Percentiles rank a stretch among this genome's conserved stretches.
phyloP scores from a whole-genome alignment of 2,329 filamentous ascomycete species.

The Passalora sequoiae region DNA sequence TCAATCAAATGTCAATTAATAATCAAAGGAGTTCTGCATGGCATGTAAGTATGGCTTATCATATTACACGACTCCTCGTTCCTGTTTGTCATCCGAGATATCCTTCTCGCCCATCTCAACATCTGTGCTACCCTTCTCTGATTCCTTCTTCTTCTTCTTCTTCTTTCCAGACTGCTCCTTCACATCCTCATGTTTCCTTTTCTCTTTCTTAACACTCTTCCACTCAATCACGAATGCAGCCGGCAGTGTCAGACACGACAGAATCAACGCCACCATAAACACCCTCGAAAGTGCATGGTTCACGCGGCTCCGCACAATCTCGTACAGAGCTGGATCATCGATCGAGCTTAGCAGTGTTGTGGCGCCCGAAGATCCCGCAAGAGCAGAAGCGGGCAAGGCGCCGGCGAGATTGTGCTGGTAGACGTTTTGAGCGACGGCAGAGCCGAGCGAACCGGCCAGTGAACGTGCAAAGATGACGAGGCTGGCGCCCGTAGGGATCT shows the following conservation, averaged over 20 bases:
- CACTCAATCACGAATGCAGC: slow-evolving; percentile 10
- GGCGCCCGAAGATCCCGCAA: background rate
- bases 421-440: slow-evolving; percentile 10
- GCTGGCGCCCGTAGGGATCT: slow-evolving; percentile 11
- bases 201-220: slow-evolving; percentile 33
- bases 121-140: no score
- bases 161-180: no score
- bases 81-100: no score
- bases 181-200: slow-evolving; percentile 7
- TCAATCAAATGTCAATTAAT: no score
- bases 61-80: no score
- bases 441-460: slow-evolving; percentile 10
- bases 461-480: slow-evolving; percentile 10
- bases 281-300: slow-evolving; percentile 3
- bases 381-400: no score
- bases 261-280: slow-evolving; percentile 10
- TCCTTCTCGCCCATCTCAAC: no score
- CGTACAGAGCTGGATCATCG: slow-evolving; percentile 7
- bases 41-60: no score
- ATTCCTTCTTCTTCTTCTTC: no score
- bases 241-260: slow-evolving; percentile 9
- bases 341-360: background rate
- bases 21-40: no score
- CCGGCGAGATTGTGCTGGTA: slow-evolving; percentile 8
- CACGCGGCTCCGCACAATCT: background rate